phyloP scores from a whole-genome alignment of 768 basidiomycete genomes.

The Pisolithus microcarpus region DNA sequence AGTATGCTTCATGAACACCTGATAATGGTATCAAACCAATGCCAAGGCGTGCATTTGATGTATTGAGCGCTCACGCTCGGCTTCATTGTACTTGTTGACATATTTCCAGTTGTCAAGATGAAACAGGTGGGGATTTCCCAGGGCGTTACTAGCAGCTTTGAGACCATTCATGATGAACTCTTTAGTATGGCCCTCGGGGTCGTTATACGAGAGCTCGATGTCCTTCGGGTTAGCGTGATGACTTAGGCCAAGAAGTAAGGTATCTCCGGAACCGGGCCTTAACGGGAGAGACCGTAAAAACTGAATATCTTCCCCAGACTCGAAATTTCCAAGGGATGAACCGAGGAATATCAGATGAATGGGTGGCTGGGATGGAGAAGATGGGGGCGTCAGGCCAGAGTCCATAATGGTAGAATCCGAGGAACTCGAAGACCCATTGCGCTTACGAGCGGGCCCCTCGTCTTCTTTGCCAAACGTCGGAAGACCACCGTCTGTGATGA shows the following conservation, averaged over 20 bases:
- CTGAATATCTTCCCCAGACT: slow-evolving; percentile 53
- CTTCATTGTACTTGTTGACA: slow-evolving; percentile 49
- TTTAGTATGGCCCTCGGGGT: slow-evolving; percentile 62
- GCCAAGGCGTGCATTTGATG: not conserved
- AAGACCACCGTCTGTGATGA: slow-evolving; percentile 45
- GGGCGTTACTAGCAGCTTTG: slow-evolving; percentile 52
- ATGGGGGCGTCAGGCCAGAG: slow-evolving; percentile 23
- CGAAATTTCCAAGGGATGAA: slow-evolving; percentile 88
- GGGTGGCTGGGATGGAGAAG: slow-evolving; percentile 48
- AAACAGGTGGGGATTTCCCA: slow-evolving; percentile 64
- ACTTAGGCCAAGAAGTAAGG: slow-evolving; percentile 86
- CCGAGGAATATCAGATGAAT: slow-evolving; percentile 89
- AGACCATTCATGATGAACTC: slow-evolving; percentile 86
- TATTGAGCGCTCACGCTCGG: slow-evolving; percentile 32
- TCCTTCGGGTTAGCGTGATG: slow-evolving; percentile 63
- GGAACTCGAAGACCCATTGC: slow-evolving; percentile 36
- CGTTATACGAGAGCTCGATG: slow-evolving; percentile 86
- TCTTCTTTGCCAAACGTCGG: slow-evolving; percentile 5
- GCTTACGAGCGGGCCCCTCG: slow-evolving; percentile 5
- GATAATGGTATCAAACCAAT: not conserved
- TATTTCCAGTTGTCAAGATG: slow-evolving; percentile 71
- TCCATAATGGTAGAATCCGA: slow-evolving; percentile 20
- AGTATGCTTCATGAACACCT: slow-evolving; percentile 85
- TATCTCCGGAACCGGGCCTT: slow-evolving; percentile 67
- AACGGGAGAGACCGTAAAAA: slow-evolving; percentile 81